A percentile compares a stretch with the other conserved stretches of the same genome.
These are phyloP conservation scores for Bryopsis sp. DNA, from an alignment of 139 green algal genomes.

Conservation along the genomic window DNA sequence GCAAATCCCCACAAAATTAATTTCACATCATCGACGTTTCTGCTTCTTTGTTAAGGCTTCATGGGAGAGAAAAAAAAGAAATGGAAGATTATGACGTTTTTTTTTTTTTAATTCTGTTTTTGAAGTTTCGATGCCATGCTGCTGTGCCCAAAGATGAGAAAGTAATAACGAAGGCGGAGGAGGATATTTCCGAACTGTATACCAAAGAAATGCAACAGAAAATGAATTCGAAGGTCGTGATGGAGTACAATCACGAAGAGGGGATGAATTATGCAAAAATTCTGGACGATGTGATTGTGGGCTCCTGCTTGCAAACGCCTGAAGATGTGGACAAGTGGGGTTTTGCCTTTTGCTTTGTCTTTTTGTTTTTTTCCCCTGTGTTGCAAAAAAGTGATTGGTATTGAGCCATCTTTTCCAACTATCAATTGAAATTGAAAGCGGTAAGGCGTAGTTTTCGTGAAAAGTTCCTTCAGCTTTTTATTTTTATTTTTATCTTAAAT, in stretches of 20 bases:
- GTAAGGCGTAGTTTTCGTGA: background rate
- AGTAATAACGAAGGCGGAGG: background rate
- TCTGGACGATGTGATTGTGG: conserved; percentile 83
- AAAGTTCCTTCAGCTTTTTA: background rate
- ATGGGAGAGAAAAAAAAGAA: too few species aligned
- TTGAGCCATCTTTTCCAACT: background rate
- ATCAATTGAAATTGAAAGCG: background rate
- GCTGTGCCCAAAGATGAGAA: too few species aligned
- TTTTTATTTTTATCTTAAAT: background rate
- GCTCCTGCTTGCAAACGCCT: conserved; percentile 71
- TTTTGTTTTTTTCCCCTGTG: conserved; percentile 17
- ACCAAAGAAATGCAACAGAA: conserved; percentile 65
- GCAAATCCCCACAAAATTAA: too few species aligned
- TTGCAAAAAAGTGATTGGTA: background rate
- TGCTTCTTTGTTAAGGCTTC: too few species aligned
- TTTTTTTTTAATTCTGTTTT: too few species aligned
- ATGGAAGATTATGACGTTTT: too few species aligned
- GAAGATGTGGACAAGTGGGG: conserved; percentile 55
- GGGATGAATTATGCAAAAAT: conserved; percentile 88
- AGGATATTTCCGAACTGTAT: conserved; percentile 55
- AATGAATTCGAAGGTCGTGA: conserved; percentile 56
- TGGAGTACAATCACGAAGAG: conserved; percentile 79
- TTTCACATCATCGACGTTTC: too few species aligned
- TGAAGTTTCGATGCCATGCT: too few species aligned
- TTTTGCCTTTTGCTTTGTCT: background rate